Conservation (phyloP, 768 basidiomycete genomes). For the Tephrocybe rancida region DNA sequence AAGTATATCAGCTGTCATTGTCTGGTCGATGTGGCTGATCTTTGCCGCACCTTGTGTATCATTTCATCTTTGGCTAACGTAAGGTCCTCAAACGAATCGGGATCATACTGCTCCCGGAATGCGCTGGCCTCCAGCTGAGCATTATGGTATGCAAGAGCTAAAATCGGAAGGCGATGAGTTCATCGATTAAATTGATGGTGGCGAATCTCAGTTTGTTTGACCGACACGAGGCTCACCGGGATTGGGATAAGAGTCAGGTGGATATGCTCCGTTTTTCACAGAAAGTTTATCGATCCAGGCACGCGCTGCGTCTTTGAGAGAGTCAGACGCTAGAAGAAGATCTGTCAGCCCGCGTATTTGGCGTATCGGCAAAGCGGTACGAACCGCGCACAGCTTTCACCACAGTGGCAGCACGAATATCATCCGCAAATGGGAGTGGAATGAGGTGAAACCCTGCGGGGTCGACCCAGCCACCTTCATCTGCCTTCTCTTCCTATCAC, state of each 20-base stretch:
- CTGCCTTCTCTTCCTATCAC: conserved; percentile 65
- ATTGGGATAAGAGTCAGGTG: conserved; percentile 90
- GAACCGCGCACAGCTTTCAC: conserved; percentile 66
- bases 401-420: conserved; percentile 80
- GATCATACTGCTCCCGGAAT: conserved; percentile 87
- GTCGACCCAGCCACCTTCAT: conserved; percentile 74
- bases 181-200: conserved; percentile 3
- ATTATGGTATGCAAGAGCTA: conserved; percentile 87
- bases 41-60: conserved; percentile 70
- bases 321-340: conserved; percentile 58
- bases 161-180: conserved; percentile 6
- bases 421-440: conserved; percentile 93
- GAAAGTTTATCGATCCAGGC: conserved; percentile 80
- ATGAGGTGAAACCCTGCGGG: conserved; percentile 94
- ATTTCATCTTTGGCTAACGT: conserved; percentile 75
- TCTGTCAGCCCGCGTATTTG: conserved; percentile 4
- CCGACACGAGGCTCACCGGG: conserved; percentile 61
- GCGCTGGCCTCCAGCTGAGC: conserved; percentile 90
- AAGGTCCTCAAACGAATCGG: conserved; percentile 76
- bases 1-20: conserved; percentile 8
- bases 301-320: conserved; percentile 65
- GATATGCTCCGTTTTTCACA: conserved; percentile 78
- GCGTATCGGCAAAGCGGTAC: conserved; percentile 11
- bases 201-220: conserved; percentile 2
- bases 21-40: conserved; percentile 34